Conservation (phyloP, 169 alveolate species). For the Eimeria sp. region DNA sequence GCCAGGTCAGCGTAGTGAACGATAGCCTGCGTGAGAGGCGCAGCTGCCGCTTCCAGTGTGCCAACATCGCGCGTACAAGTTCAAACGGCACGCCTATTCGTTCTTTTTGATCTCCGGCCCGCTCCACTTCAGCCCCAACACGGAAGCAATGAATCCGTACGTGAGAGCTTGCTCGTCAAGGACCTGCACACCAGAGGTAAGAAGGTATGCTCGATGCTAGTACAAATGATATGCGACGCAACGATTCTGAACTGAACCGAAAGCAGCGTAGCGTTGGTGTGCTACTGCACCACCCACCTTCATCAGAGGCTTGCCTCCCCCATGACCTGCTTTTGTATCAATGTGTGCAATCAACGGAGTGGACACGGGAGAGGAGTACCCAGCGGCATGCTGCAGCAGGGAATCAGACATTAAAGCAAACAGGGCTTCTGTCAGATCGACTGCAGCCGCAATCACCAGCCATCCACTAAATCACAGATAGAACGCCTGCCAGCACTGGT, state of each 20-base stretch:
- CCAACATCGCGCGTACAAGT: neutral
- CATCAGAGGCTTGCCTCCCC: constrained; percentile 76
- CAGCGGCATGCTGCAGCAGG: constrained; percentile 69
- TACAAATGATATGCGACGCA: neutral
- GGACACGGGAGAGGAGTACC: constrained; percentile 29
- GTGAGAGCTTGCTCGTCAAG: constrained; percentile 37
- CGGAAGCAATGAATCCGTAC: constrained; percentile 52
- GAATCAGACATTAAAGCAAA: neutral
- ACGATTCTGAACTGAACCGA: neutral
- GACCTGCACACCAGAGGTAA: neutral
- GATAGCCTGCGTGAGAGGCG: neutral
- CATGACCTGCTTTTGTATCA: constrained; percentile 78
- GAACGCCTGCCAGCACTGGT: neutral
- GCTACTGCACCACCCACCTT: constrained; percentile 52
- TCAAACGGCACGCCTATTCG: neutral
- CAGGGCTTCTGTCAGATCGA: neutral
- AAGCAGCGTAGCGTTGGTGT: neutral
- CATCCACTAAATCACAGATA: neutral
- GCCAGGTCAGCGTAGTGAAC: neutral
- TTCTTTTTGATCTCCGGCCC: neutral
- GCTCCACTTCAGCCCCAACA: constrained; percentile 46
- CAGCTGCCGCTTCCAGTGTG: neutral
- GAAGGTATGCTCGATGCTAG: neutral
- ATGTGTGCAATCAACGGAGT: constrained; percentile 63
- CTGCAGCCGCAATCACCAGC: neutral